Evolutionary conservation across 2,329 filamentous ascomycete genomes (phyloP).

Genomic region (Claviceps arundinis): DNA sequence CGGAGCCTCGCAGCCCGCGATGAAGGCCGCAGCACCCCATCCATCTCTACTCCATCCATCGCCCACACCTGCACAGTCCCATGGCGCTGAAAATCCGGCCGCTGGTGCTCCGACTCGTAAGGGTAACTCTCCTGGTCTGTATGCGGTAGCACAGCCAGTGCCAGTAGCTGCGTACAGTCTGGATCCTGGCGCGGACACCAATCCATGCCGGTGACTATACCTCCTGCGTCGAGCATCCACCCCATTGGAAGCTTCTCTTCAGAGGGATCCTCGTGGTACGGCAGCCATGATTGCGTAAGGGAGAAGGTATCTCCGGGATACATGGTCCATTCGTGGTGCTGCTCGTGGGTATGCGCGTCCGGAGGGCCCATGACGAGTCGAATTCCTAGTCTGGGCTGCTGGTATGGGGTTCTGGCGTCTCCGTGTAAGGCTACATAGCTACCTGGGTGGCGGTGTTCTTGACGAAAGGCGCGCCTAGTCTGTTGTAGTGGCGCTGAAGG

Average conservation of each 20-base stretch:
- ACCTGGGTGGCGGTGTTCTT: background rate
- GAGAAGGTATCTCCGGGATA: constrained; percentile 13
- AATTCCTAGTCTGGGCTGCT: constrained; percentile 14
- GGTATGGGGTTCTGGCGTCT: constrained; percentile 18
- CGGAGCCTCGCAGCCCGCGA: constrained; percentile 23
- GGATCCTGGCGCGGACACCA: constrained; percentile 34
- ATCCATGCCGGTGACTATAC: constrained; percentile 36
- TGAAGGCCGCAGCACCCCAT: constrained; percentile 21
- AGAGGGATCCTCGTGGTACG: constrained; percentile 14
- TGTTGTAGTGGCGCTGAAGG: background rate
- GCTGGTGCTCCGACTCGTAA: constrained; percentile 24
- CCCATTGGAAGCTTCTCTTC: constrained; percentile 22
- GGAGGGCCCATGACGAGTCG: constrained; percentile 20
- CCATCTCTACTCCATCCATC: constrained; percentile 17
- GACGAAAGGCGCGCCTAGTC: background rate
- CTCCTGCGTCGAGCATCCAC: constrained; percentile 42
- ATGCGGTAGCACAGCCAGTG: constrained; percentile 37
- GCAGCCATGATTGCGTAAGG: constrained; percentile 17
- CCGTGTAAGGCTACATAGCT: constrained; percentile 4
- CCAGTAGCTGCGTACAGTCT: constrained; percentile 30
- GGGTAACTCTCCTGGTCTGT: constrained; percentile 32
- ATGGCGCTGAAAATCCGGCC: constrained; percentile 24
- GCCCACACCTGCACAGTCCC: constrained; percentile 41
- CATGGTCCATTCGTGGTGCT: constrained; percentile 15
- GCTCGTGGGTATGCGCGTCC: background rate